Percentiles rank a stretch among this genome's conserved stretches.
Conservation (phyloP, 176 grass and related monocot genomes). For the Hordeum marinum region DNA sequence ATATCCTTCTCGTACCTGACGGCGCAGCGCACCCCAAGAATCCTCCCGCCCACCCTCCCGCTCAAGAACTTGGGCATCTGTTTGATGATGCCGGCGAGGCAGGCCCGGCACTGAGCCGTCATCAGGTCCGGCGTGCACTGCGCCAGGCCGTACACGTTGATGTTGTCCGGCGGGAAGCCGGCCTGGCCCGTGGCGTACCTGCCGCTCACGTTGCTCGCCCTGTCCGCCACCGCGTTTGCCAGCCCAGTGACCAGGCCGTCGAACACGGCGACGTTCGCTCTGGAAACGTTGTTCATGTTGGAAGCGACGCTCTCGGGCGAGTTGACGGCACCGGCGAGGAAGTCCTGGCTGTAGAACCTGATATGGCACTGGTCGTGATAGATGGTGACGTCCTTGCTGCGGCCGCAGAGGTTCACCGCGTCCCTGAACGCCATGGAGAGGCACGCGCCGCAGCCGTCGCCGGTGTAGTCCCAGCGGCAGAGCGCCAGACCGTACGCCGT, state of each 20-base stretch:
- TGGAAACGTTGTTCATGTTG: slow-evolving; percentile 42
- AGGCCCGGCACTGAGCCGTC: slow-evolving; percentile 18
- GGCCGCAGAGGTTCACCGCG: not conserved
- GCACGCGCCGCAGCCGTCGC: slow-evolving; percentile 3
- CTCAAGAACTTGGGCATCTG: not conserved
- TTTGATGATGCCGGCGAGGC: slow-evolving; percentile 10
- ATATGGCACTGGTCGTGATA: slow-evolving; percentile 53
- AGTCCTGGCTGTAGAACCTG: slow-evolving; percentile 27
- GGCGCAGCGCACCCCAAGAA: slow-evolving; percentile 42
- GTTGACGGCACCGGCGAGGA: slow-evolving; percentile 27
- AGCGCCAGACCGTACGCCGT: slow-evolving; percentile 39
- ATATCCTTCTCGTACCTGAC: slow-evolving; percentile 45
- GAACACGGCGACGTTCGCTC: not conserved
- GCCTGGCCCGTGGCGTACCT: slow-evolving; percentile 34
- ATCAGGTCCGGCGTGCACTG: slow-evolving; percentile 53
- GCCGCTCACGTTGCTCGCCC: not conserved
- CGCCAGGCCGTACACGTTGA: slow-evolving; percentile 19
- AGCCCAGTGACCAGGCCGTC: slow-evolving; percentile 13
- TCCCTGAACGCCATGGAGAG: not conserved
- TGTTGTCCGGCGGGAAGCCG: slow-evolving; percentile 19
- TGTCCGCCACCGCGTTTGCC: slow-evolving; percentile 3
- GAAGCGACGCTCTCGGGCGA: not conserved
- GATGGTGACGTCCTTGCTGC: slow-evolving; percentile 32
- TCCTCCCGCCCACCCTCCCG: slow-evolving; percentile 32
- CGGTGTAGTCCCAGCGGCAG: slow-evolving; percentile 43